Evolutionary conservation across 768 basidiomycete species (phyloP).

Genomic region (Boletus barrowsii): DNA sequence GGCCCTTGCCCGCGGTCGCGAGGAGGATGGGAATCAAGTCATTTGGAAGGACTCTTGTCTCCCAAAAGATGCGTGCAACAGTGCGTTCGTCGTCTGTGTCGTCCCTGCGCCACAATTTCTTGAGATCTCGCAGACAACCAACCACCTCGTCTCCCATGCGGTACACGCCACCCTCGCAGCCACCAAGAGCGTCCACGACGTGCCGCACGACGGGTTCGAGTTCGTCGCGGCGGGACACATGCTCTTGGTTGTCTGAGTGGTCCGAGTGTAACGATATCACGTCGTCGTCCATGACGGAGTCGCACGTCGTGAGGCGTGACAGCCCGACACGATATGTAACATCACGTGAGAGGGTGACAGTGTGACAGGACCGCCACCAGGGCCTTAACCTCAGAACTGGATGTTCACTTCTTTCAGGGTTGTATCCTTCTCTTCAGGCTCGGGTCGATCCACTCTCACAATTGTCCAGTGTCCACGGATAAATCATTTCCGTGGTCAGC

Average conservation of each 20-base stretch:
- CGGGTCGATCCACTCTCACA: conserved; percentile 5
- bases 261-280: conserved; percentile 34
- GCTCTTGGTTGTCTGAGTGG: conserved; percentile 26
- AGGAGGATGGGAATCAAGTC: conserved; percentile 87
- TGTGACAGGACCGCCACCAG: neutral
- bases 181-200: conserved; percentile 81
- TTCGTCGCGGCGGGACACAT: conserved; percentile 46
- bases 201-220: conserved; percentile 66
- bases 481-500: conserved; percentile 15
- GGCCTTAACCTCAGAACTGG: neutral
- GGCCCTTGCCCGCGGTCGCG: conserved; percentile 72
- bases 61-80: conserved; percentile 89
- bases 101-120: conserved; percentile 94
- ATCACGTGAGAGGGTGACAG: conserved; percentile 21
- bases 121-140: conserved; percentile 89
- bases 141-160: conserved; percentile 77
- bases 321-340: conserved; percentile 26
- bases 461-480: conserved; percentile 4
- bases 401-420: neutral
- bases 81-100: conserved; percentile 97
- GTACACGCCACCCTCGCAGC: conserved; percentile 63
- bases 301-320: conserved; percentile 11
- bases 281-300: conserved; percentile 29
- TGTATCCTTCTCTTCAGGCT: conserved; percentile 2
- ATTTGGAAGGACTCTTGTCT: conserved; percentile 79